phyloP scores from a whole-genome alignment of 139 green algal genomes.

The Chlamydomonas applanata region DNA sequence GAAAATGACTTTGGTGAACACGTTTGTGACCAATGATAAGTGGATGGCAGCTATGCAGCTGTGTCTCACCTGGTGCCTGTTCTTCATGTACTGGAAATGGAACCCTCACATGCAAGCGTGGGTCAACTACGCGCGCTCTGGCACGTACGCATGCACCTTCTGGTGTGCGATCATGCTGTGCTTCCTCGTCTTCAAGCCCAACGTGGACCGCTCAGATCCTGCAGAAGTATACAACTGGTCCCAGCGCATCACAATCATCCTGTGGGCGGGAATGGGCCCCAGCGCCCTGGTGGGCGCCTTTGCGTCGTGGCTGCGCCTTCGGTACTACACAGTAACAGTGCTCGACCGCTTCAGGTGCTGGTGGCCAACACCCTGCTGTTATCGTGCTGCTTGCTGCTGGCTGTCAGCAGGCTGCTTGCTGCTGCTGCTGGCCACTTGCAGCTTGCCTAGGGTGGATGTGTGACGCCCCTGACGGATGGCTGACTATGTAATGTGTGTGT shows the following conservation, averaged over 20 bases:
- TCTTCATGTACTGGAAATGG: constrained; percentile 13
- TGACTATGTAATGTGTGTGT: neutral
- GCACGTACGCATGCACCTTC: constrained; percentile 14
- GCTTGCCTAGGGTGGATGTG: too few relatives aligned
- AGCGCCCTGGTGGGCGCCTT: neutral
- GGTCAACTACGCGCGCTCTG: constrained; percentile 19
- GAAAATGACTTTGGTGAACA: neutral
- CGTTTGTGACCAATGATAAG: constrained; percentile 6
- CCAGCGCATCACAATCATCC: neutral
- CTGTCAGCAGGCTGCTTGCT: too few relatives aligned
- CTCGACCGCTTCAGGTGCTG: constrained; percentile 9
- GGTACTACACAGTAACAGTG: neutral
- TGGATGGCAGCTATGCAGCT: constrained; percentile 7
- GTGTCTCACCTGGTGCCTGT: neutral
- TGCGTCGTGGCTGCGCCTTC: constrained; percentile 13
- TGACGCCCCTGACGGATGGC: too few relatives aligned
- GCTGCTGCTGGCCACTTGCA: too few relatives aligned
- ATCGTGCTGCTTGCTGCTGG: too few relatives aligned
- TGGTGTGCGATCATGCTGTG: constrained; percentile 21
- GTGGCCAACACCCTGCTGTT: neutral
- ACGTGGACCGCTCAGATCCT: neutral
- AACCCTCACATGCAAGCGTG: constrained; percentile 12
- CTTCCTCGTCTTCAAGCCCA: constrained; percentile 9
- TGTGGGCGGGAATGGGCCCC: constrained; percentile 4
- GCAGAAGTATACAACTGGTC: neutral